Evolutionary conservation across 306 rosid species (phyloP), one percentile per base, ranked within the genome.

Genomic region (Quercus gilva): DNA sequence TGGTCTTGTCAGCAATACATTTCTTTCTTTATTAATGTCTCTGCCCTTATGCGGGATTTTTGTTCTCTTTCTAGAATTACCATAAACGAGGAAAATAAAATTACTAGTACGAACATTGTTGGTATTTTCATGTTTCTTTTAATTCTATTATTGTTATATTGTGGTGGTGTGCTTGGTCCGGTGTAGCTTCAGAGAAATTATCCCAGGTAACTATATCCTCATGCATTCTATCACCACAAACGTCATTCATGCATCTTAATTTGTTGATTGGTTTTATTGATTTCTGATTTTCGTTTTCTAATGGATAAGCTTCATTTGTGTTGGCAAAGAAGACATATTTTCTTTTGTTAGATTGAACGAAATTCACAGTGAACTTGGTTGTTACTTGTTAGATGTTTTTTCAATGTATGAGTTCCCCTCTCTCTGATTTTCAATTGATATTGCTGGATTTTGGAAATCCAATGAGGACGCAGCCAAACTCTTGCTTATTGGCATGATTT

Each of bases 1-100:
- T 21, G 79, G 68, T 25, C 67, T 43, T 75, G 85, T 76, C 83
- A 63, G 78, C 74, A 68, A 15, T 18, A 53, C 7, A 33, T 33
- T 14, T 64, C 33, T 37, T 63, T 45, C 59, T 23, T 74, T n/a
- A 19, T 19, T 17, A 6, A 8, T 0, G 26, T 21, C 72, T 15
- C 37, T 19, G 37, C 49, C 11, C 15, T 25, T 1, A 33, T 31
- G 11, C 49, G 35, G 49, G 10, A n/a, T 68, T 35, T 1, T n/a
- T 68, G 5, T 5, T 33, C 17, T 8, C 26, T 19, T 8, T 20
- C 52, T 23, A 35, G 49, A 68, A 3, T 35, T 7, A 18, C 17
- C 23, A 67, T 33, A 13, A 7, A 19, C 9, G 9, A 29, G 26
- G 26, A 8, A 13, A 19, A 33, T 4, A 5, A 9, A 5, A 15